Evolutionary conservation across 805 yeast genomes (phyloP).

Genomic region (Peterozyma xylosa): DNA sequence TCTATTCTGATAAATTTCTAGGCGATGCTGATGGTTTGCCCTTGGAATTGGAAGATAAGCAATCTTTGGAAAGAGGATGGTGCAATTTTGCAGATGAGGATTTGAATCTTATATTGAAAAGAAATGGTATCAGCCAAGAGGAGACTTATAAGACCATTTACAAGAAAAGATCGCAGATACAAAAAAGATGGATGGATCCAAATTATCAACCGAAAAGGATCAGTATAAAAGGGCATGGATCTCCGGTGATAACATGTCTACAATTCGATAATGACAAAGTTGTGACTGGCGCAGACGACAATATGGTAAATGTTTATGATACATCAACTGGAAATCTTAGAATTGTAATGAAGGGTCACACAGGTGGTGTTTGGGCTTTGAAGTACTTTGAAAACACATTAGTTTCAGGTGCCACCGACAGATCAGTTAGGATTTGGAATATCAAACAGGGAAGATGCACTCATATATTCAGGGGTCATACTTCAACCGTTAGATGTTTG

Average conservation of each 20-base stretch:
- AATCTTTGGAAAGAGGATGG: conserved; percentile 11
- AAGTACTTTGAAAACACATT: conserved; percentile 77
- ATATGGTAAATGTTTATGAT: conserved; percentile 71
- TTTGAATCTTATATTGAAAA: conserved; percentile 12
- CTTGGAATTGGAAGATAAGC: conserved; percentile 9
- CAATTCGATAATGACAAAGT: conserved; percentile 89
- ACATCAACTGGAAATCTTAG: conserved; percentile 63
- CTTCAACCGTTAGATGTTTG: conserved; percentile 87
- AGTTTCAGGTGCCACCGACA: conserved; percentile 91
- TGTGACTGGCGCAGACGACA: conserved; percentile 89
- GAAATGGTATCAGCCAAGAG: conserved; percentile 16
- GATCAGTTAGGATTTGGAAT: conserved; percentile 93
- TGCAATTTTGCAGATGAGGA: conserved; percentile 6
- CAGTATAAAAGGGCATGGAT: conserved; percentile 62
- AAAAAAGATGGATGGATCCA: conserved; percentile 77
- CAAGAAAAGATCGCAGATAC: conserved; percentile 49
- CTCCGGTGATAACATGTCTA: conserved; percentile 81
- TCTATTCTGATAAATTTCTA: conserved; percentile 57
- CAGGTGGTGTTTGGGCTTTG: conserved; percentile 98
- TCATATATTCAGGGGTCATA: conserved; percentile 85
- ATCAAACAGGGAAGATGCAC: conserved; percentile 79
- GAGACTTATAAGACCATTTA: conserved; percentile 44
- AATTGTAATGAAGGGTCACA: conserved; percentile 73
- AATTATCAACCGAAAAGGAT: conserved; percentile 58
- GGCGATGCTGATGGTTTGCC: conserved; percentile 34